Base-by-base conservation (phyloP, 441 rosid species). In the Omphalea diandra region DNA sequence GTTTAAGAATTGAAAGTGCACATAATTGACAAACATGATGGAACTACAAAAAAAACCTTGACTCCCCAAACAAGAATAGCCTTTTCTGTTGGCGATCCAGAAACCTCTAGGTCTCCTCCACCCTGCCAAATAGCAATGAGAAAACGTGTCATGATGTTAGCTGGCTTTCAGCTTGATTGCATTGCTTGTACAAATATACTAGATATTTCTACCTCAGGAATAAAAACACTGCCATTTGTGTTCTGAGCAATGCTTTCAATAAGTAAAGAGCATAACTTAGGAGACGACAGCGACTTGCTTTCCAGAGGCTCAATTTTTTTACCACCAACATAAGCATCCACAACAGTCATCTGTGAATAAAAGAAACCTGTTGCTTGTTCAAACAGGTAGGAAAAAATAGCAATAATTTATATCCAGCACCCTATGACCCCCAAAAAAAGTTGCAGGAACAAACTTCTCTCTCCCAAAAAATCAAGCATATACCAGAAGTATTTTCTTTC, bases 1-100 rank as follows among this genome's bases (percentile, higher is more conserved):
- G 68, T 65, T 72, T 52, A 53, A 29, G 40, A 63, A 58, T 55
- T 56, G 27, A 46, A 59, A 41, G n/a, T 64, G 14, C 63, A 67
- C 63, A 54, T 24, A 12, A 36, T 53, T 22, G 73, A 57, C 59
- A 66, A 64, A 75, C 66, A 63, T n/a, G 12, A 24, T 18, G 6
- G 64, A 35, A 56, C 58, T 24, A 63, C 44, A 73, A 74, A 71
- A 53, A 44, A 66, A 56, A 96, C 99, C 98, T 91, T 87, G 67
- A 86, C 66, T 50, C 80, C 97, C 97, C 96, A 95, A 18, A 66
- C 75, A 47, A 95, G 93, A 75, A 95, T 86, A 47, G 99, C 97
- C 67, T 84, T 91, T 82, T 96, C 99, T 68, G 99, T 93, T 26
- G 98, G 99, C 27, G 99, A 90, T 69, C 98, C 98, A 63, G 97